These are phyloP conservation scores for Cystobasidium slooffiae DNA, from an alignment of 1,284 basidiomycete genomes.

Conservation along the genomic window DNA sequence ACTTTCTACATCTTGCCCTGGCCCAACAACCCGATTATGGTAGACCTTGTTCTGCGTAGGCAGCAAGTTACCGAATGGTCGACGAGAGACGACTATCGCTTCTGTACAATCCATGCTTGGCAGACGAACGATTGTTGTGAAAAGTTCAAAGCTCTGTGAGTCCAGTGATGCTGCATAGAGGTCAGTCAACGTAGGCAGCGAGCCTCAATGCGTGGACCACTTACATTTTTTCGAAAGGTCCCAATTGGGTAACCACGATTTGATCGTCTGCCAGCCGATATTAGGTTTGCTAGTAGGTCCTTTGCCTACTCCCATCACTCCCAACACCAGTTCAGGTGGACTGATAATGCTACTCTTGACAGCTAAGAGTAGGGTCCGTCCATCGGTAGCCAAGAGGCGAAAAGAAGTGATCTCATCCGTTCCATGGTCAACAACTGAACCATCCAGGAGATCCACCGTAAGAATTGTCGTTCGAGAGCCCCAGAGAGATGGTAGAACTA, in stretches of 20 bases:
- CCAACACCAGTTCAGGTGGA: constrained; percentile 15
- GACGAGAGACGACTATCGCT: constrained; percentile 7
- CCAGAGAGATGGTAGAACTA: constrained; percentile 61
- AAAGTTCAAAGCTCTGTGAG: no score
- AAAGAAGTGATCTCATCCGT: constrained; percentile 55
- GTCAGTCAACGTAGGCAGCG: neutral
- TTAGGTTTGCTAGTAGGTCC: no score
- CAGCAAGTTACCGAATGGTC: neutral
- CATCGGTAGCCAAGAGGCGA: neutral
- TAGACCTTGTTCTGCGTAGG: no score
- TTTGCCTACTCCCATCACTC: no score
- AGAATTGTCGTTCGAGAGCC: constrained; percentile 58
- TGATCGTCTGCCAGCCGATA: no score
- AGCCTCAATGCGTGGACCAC: no score
- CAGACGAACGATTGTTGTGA: constrained; percentile 10
- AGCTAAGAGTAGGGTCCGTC: neutral
- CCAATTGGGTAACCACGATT: no score
- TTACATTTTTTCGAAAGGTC: no score
- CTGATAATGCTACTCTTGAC: neutral
- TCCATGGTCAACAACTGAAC: constrained; percentile 60
- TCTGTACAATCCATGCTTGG: constrained; percentile 2
- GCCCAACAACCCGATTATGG: no score
- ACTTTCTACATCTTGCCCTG: neutral
- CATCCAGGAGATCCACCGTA: constrained; percentile 58
- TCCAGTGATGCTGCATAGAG: neutral